These are phyloP conservation scores for Suhomyces emberorum DNA, from an alignment of 805 yeast species.

Conservation along the genomic window DNA sequence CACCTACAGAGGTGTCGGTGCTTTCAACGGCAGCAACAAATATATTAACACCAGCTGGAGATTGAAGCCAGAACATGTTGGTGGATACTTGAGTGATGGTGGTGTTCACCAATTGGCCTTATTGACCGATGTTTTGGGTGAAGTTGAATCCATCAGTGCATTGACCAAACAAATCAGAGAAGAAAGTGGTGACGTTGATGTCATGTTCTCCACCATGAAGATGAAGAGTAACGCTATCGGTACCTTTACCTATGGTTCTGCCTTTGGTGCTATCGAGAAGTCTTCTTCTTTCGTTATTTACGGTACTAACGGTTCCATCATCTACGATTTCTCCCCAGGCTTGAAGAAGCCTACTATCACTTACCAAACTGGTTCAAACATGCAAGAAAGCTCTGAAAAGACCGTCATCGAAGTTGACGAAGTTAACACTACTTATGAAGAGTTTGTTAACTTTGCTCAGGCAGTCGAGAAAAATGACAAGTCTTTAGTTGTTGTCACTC, in stretches of 20 bases:
- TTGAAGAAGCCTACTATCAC: slow-evolving; percentile 37
- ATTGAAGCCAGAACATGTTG: slow-evolving; percentile 84
- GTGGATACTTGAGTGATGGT: slow-evolving; percentile 91
- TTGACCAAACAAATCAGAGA: slow-evolving; percentile 73
- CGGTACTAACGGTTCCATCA: slow-evolving; percentile 76
- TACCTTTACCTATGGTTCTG: slow-evolving; percentile 82
- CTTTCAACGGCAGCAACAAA: slow-evolving; percentile 58
- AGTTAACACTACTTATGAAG: slow-evolving; percentile 42
- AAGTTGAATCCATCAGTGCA: slow-evolving; percentile 67
- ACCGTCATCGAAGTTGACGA: slow-evolving; percentile 38
- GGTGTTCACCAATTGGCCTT: slow-evolving; percentile 95
- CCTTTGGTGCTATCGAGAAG: slow-evolving; percentile 79
- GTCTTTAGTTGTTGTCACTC: slow-evolving; percentile 52
- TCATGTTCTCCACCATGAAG: slow-evolving; percentile 66
- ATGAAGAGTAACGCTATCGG: slow-evolving; percentile 68
- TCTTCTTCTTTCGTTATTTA: slow-evolving; percentile 62
- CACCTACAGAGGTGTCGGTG: slow-evolving; percentile 71
- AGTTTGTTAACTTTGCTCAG: slow-evolving; percentile 48
- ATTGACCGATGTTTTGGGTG: slow-evolving; percentile 78
- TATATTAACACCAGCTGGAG: slow-evolving; percentile 81
- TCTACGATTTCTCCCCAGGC: slow-evolving; percentile 60
- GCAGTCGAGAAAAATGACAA: slow-evolving; percentile 68
- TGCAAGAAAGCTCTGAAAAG: slow-evolving; percentile 50
- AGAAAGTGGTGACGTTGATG: slow-evolving; percentile 79
- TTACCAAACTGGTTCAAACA: slow-evolving; percentile 25